Conservation (phyloP, 78 protist species). For the Dictyostelium intermedium region DNA sequence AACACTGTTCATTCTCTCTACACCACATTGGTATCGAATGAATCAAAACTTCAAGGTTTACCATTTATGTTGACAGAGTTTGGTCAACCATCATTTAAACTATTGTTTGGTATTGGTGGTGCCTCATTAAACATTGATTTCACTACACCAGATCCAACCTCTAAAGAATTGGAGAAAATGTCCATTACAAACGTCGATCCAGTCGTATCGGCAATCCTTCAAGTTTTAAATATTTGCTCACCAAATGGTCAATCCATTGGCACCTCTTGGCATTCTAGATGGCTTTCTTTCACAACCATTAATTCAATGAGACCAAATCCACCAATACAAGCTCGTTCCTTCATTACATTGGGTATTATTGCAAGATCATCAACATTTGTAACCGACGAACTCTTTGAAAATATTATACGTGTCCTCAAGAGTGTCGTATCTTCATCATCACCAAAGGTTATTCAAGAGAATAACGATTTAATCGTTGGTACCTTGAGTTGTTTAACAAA, state of each 20-base stretch:
- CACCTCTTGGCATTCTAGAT: constrained; percentile 38
- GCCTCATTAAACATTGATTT: constrained; percentile 10
- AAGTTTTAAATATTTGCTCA: constrained; percentile 35
- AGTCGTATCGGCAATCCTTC: constrained; percentile 11
- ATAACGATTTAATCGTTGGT: constrained; percentile 49
- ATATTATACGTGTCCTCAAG: background rate
- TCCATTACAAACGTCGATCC: constrained; percentile 51
- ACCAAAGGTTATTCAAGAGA: background rate
- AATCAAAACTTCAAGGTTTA: background rate
- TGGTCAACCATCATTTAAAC: constrained; percentile 25
- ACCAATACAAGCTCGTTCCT: constrained; percentile 79
- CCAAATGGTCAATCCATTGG: background rate
- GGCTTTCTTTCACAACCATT: constrained; percentile 31
- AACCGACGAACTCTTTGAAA: background rate
- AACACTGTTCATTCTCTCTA: constrained; percentile 81
- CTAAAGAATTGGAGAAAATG: constrained; percentile 40
- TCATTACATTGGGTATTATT: constrained; percentile 72
- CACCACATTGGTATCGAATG: constrained; percentile 30
- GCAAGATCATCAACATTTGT: constrained; percentile 3
- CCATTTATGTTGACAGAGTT: constrained; percentile 31
- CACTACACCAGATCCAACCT: constrained; percentile 22
- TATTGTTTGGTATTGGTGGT: constrained; percentile 76
- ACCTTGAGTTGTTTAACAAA: constrained; percentile 29
- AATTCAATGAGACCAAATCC: constrained; percentile 65
- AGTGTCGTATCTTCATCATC: constrained; percentile 18